Base-by-base conservation (phyloP, 2,329 filamentous ascomycete species). In the Cladosporium cucumerinum region DNA sequence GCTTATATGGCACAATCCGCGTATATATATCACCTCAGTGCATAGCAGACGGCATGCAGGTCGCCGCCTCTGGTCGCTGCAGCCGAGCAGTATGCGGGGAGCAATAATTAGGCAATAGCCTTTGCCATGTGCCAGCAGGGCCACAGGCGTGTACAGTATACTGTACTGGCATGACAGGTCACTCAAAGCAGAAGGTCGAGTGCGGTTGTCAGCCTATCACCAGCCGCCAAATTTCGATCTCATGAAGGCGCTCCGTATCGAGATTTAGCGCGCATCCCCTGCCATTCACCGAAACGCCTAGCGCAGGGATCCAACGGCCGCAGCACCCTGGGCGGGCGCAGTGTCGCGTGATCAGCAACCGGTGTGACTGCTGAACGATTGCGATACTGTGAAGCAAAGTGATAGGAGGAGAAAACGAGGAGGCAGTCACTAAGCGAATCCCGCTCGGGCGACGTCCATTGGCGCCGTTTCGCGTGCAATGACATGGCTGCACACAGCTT, bases 221-320 rank as follows among this genome's bases (percentile, higher is more conserved):
- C 23, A n/a, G 26, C 16, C 10, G n/a, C 55, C 25, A 30, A 51
- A 28, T 28, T 51, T 51, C 28, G 26, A 51, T 57, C 54, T 21
- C 32, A 21, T 57, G 54, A 57, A 32, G 21, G 3, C 14, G 12
- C 32, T 23, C 54, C 54, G 14, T 3, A 39, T 57, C 54, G 54
- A 21, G 54, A n/a, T 21, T 25, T 32, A 32, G 18, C 30, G 18
- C 11, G 48, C n/a, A 11, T 14, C 54, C 54, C 21, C 39, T 57
- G 54, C 25, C 54, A 57, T 57, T 12, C 39, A 25, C n/a, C 54
- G 54, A 57, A 57, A 57, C 54, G 12, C 1, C 54, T 57, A 57
- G 54, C 32, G 54, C 30, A 57, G 54, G 51, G 51, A 25, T 54
- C 16, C 51, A 54, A 54, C 51, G 51, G 51, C 48, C 51, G 51